Percentiles rank a stretch among this genome's conserved stretches.
Conservation (phyloP, 768 basidiomycete species). For the Coprinellus micaceus region DNA sequence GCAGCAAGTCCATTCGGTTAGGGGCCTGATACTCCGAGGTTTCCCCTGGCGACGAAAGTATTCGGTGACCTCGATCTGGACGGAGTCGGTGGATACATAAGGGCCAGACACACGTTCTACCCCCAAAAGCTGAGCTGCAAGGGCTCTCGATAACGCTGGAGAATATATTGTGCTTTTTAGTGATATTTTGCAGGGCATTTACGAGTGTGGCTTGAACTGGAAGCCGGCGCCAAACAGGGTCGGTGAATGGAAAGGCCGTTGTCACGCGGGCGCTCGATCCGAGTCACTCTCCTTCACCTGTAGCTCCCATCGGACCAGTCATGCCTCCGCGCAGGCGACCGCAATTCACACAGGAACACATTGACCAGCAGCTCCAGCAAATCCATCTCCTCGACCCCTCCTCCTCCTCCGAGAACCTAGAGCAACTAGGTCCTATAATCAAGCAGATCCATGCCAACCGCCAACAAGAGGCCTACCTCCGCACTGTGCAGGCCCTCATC, state of each 20-base stretch:
- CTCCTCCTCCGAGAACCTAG: constrained; percentile 89
- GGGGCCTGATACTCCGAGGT: too few relatives aligned
- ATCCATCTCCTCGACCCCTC: constrained; percentile 86
- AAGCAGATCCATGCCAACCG: constrained; percentile 87
- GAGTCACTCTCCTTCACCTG: constrained; percentile 16
- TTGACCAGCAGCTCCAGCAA: constrained; percentile 88
- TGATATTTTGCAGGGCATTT: too few relatives aligned
- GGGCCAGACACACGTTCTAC: too few relatives aligned
- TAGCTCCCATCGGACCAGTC: constrained; percentile 11
- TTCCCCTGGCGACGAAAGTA: too few relatives aligned
- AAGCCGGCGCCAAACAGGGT: constrained; percentile 37
- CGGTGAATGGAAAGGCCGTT: constrained; percentile 21
- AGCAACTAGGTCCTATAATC: constrained; percentile 92
- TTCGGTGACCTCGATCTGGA: too few relatives aligned
- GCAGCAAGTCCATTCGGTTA: neutral
- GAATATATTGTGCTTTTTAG: too few relatives aligned
- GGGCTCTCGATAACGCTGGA: too few relatives aligned
- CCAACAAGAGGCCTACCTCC: constrained; percentile 86
- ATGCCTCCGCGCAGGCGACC: constrained; percentile 79
- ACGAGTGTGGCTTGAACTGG: too few relatives aligned
- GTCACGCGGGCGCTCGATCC: too few relatives aligned
- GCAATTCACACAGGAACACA: constrained; percentile 75
- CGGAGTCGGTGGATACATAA: too few relatives aligned
- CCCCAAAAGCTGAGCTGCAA: too few relatives aligned
- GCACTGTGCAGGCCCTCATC: constrained; percentile 81